Evolutionary conservation across 306 rosid species (phyloP).

Genomic region (Trifolium pratense): DNA sequence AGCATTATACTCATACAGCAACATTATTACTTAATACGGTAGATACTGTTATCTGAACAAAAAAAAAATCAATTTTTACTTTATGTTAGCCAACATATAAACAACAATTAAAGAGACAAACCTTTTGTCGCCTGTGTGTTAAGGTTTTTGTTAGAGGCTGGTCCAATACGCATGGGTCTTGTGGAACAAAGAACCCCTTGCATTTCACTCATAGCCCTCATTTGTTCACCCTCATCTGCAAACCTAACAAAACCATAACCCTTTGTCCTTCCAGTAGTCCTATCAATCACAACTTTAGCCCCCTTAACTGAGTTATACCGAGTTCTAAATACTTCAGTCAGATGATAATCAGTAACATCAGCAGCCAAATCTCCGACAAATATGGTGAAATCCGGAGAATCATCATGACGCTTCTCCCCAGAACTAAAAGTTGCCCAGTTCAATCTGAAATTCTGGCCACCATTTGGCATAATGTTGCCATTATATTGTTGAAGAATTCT

Average conservation of each 20-base stretch:
- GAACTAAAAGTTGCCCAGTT: conserved; percentile 91
- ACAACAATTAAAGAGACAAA: conserved; percentile 41
- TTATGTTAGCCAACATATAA: not conserved
- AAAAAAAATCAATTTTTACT: not conserved
- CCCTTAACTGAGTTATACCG: conserved; percentile 73
- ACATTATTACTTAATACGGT: not conserved
- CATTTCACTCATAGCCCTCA: conserved; percentile 93
- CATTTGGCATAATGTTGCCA: conserved; percentile 87
- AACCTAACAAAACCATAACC: conserved; percentile 97
- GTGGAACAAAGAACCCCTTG: conserved; percentile 90
- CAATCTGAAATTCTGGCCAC: conserved; percentile 81
- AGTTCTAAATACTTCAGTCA: conserved; percentile 69
- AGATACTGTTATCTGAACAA: not conserved
- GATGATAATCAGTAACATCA: conserved; percentile 81
- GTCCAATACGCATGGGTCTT: conserved; percentile 95
- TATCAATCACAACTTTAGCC: conserved; percentile 93
- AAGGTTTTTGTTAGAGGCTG: conserved; percentile 91
- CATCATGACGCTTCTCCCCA: conserved; percentile 88
- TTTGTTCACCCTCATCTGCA: conserved; percentile 84
- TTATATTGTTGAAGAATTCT: conserved; percentile 74
- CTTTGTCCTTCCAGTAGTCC: conserved; percentile 88
- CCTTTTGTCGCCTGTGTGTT: conserved; percentile 81
- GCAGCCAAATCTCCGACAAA: conserved; percentile 96
- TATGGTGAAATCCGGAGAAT: conserved; percentile 77
- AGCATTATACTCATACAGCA: conserved; percentile 14